Conservation (phyloP, 345 rosid species). For the Heritiera littoralis region DNA sequence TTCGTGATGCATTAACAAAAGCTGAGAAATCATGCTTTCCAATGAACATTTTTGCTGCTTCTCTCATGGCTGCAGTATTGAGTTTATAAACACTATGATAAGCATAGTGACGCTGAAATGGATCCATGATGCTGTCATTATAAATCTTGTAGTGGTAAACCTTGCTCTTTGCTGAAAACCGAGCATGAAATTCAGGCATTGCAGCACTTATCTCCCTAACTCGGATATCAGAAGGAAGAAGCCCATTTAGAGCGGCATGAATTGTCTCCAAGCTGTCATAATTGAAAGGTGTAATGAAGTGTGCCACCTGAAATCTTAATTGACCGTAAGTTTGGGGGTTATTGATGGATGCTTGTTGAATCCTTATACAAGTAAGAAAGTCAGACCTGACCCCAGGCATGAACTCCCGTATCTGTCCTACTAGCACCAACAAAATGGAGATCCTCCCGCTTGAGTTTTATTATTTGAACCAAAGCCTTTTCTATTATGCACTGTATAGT, state of each 20-base stretch:
- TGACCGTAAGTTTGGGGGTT: slow-evolving; percentile 22
- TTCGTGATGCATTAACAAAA: slow-evolving; percentile 73
- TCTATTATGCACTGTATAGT: slow-evolving; percentile 79
- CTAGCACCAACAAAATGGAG: slow-evolving; percentile 81
- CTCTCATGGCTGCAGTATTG: slow-evolving; percentile 56
- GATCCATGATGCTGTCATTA: slow-evolving; percentile 77
- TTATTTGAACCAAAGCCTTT: slow-evolving; percentile 61
- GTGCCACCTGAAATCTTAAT: slow-evolving; percentile 72
- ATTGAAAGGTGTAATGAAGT: slow-evolving; percentile 85
- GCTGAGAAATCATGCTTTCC: slow-evolving; percentile 88
- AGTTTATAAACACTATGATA: slow-evolving; percentile 65
- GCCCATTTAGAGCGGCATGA: slow-evolving; percentile 81
- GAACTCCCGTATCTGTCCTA: slow-evolving; percentile 93
- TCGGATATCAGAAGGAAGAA: slow-evolving; percentile 81
- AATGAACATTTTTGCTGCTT: slow-evolving; percentile 66
- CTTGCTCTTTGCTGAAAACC: slow-evolving; percentile 76
- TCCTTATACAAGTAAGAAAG: slow-evolving; percentile 25
- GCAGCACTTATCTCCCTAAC: slow-evolving; percentile 84
- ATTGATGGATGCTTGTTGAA: slow-evolving; percentile 21
- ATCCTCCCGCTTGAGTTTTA: slow-evolving; percentile 67
- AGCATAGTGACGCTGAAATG: slow-evolving; percentile 66
- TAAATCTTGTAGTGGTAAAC: slow-evolving; percentile 79
- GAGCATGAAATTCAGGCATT: slow-evolving; percentile 76
- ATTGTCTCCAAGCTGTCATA: slow-evolving; percentile 60
- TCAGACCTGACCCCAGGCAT: slow-evolving; percentile 95